Evolutionary conservation across 225 moss, liverwort and hornwort species (phyloP), one percentile per base, ranked within the genome.

Genomic region (Bryum argenteum): DNA sequence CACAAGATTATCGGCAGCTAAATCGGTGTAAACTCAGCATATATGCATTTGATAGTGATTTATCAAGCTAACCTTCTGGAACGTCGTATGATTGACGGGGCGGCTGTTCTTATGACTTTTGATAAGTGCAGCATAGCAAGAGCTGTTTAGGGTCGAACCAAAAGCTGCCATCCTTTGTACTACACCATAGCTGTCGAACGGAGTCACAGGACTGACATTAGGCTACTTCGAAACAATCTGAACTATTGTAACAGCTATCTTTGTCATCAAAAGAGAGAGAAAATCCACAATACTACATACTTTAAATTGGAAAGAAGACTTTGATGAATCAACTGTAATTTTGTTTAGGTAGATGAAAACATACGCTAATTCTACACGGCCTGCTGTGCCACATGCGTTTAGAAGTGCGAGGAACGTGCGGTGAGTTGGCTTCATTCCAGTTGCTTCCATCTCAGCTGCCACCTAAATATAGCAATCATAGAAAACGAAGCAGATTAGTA

Each of bases 311-410:
- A 38, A 58, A 69, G 52, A 37, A 4, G 15, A 37, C 23, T 48
- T 54, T 37, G 24, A 57, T 43, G 33, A 63, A 52, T 63, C 66
- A 57, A 19, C n/a, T 19, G 3, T 54, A 73, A n/a, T n/a, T 10
- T 19, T 58, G 9, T 52, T 41, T 40, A 38, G 40, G 38, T 62
- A 24, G 56, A 57, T 53, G 44, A 55, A 61, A 80, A 79, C 84
- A 26, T 86, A 91, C 90, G 90, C 94, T 79, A 92, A 81, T 64
- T 90, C 90, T 56, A 91, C 64, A 77, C 92, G 87, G 58, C 94
- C 92, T 61, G 88, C 82, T 72, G 84, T 72, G 39, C 83, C 91
- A 84, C 94, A 95, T 22, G 87, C 82, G 78, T 85, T 87, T 72
- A 95, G 65, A 43, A 95, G 89, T 24, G 90, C 85, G 54, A 95